phyloP scores from a whole-genome alignment of 257 asterid genomes.

The Solanum bukasovii region DNA sequence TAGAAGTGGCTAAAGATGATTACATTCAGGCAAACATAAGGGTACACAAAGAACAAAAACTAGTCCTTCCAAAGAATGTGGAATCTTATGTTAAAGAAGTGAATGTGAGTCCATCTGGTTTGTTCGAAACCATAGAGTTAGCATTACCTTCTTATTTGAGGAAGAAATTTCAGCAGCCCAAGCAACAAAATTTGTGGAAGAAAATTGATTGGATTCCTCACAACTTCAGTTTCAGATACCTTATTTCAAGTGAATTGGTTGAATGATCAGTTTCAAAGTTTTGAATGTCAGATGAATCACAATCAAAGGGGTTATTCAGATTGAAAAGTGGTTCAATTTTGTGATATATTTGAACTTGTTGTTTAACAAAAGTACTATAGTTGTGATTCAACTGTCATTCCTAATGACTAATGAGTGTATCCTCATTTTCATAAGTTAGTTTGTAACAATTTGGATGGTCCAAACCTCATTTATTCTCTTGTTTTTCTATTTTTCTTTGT shows the following conservation, averaged over 20 bases:
- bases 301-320: neutral
- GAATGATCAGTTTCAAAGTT: neutral
- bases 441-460: neutral
- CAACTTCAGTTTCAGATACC: constrained; percentile 55
- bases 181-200: constrained; percentile 37
- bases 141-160: constrained; percentile 31
- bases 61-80: constrained; percentile 63
- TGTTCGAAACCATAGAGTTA: constrained; percentile 38
- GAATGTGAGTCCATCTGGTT: constrained; percentile 37
- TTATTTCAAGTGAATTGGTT: constrained; percentile 45
- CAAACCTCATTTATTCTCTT: neutral
- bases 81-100: constrained; percentile 54
- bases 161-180: constrained; percentile 19
- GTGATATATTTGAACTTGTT: neutral
- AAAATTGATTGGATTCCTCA: constrained; percentile 66
- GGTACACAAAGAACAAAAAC: constrained; percentile 51
- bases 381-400: constrained; percentile 38
- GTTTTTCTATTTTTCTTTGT: neutral
- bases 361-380: neutral
- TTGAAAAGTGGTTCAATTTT: neutral
- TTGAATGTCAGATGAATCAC: constrained; percentile 35
- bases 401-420: neutral
- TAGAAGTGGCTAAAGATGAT: constrained; percentile 91
- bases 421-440: neutral
- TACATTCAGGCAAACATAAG: constrained; percentile 52